phyloP scores from a whole-genome alignment of 2,329 filamentous ascomycete species.

The Penicillium sp. region DNA sequence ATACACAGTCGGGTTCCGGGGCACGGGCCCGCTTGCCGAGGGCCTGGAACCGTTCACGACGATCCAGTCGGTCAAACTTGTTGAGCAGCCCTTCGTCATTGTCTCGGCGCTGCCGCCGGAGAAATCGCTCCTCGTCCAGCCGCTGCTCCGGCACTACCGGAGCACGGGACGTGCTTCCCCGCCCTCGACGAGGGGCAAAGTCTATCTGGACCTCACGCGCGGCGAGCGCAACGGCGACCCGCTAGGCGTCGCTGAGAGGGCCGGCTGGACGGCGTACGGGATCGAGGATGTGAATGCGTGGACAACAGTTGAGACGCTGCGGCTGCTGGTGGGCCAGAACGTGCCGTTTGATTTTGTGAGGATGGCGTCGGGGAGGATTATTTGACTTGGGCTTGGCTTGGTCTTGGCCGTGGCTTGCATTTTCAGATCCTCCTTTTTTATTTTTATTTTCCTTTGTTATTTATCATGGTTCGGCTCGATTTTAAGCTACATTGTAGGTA shows the following conservation, averaged over 20 bases:
- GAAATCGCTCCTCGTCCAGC: slow-evolving; percentile 78
- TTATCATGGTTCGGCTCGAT: background rate
- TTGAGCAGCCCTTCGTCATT: slow-evolving; percentile 81
- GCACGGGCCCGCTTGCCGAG: slow-evolving; percentile 60
- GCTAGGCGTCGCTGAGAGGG: slow-evolving; percentile 70
- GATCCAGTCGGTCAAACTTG: slow-evolving; percentile 78
- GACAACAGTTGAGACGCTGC: slow-evolving; percentile 80
- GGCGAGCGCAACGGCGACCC: slow-evolving; percentile 71
- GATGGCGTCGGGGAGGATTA: slow-evolving; percentile 64
- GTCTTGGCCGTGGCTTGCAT: slow-evolving; percentile 21
- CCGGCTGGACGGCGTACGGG: slow-evolving; percentile 80
- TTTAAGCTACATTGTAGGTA: too few relatives aligned
- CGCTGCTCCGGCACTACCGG: slow-evolving; percentile 74
- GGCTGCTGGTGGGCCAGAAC: slow-evolving; percentile 81
- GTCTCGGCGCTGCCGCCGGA: slow-evolving; percentile 79
- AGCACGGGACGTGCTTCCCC: slow-evolving; percentile 46
- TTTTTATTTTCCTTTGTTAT: background rate
- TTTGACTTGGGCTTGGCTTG: slow-evolving; percentile 24
- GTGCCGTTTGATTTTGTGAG: slow-evolving; percentile 87
- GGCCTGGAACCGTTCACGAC: slow-evolving; percentile 69
- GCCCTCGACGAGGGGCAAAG: slow-evolving; percentile 58
- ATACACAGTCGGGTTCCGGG: slow-evolving; percentile 82
- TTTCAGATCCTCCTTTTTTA: background rate
- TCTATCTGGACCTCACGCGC: slow-evolving; percentile 80
- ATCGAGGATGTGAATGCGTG: slow-evolving; percentile 81